These are phyloP conservation scores for Fraxinus baroniana DNA, from an alignment of 305 asterid species.

Conservation along the genomic window DNA sequence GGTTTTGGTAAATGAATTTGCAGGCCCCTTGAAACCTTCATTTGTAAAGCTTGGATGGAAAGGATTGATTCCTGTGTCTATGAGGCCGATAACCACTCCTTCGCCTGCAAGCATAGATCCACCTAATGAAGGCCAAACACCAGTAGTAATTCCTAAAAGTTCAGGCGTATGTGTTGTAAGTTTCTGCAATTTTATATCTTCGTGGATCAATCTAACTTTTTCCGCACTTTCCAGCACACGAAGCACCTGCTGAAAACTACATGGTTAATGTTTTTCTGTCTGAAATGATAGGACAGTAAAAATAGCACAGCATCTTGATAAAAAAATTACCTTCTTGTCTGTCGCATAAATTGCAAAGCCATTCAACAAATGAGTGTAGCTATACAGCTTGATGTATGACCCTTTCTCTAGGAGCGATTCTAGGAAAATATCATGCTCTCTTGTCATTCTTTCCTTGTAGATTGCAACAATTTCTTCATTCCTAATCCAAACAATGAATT, in stretches of 20 bases:
- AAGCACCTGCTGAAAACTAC: slow-evolving; percentile 36
- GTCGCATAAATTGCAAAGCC: slow-evolving; percentile 58
- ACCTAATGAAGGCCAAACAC: slow-evolving; percentile 60
- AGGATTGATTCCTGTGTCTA: slow-evolving; percentile 72
- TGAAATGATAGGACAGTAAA: not conserved
- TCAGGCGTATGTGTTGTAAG: slow-evolving; percentile 68
- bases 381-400: slow-evolving; percentile 50
- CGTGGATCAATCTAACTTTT: slow-evolving; percentile 45
- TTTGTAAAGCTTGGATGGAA: slow-evolving; percentile 55
- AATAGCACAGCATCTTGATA: not conserved
- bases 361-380: slow-evolving; percentile 63
- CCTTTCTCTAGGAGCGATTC: slow-evolving; percentile 39
- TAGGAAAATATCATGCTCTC: slow-evolving; percentile 52
- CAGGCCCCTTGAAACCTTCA: slow-evolving; percentile 1
- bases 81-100: slow-evolving; percentile 62
- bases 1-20: slow-evolving; percentile 8
- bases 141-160: slow-evolving; percentile 42
- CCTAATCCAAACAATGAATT: slow-evolving; percentile 16
- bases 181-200: slow-evolving; percentile 55
- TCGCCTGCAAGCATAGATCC: slow-evolving; percentile 50
- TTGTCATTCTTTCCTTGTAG: slow-evolving; percentile 39
- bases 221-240: slow-evolving; percentile 31
- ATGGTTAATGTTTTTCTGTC: not conserved
- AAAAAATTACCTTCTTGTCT: slow-evolving; percentile 33
- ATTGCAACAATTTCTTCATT: slow-evolving; percentile 26